Conservation (phyloP, 768 basidiomycete genomes). For the Rubroboletus satanas region DNA sequence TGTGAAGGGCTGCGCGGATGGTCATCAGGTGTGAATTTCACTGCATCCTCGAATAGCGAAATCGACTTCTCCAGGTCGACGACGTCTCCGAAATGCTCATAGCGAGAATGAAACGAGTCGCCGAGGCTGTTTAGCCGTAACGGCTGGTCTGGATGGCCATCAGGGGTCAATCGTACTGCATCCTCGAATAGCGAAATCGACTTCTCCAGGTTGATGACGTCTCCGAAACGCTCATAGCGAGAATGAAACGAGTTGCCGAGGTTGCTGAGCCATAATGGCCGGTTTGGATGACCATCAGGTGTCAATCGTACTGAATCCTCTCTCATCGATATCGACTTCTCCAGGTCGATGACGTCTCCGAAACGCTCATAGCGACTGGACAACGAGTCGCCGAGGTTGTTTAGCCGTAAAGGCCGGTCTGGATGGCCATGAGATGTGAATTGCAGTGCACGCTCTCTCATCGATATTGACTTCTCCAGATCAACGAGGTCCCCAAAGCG, state of each 20-base stretch:
- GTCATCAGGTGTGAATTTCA: background rate
- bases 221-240: background rate
- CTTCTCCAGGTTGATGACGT: background rate
- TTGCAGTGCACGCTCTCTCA: too few species aligned
- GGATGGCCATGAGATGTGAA: too few species aligned
- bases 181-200: background rate
- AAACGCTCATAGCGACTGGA: background rate
- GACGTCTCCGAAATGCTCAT: background rate
- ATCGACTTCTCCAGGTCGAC: background rate
- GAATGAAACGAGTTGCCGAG: background rate
- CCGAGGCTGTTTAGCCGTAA: background rate
- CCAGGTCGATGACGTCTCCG: background rate
- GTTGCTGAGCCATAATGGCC: background rate
- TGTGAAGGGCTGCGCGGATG: background rate
- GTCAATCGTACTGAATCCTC: too few species aligned
- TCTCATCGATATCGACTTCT: too few species aligned
- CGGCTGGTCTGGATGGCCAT: background rate
- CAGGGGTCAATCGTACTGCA: background rate
- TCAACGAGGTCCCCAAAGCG: too few species aligned
- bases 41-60: background rate
- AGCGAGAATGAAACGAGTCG: background rate
- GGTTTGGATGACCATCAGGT: background rate
- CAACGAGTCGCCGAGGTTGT: background rate
- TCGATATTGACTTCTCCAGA: too few species aligned
- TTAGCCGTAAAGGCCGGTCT: background rate